phyloP scores from a whole-genome alignment of 257 asterid genomes.

The Anisodus tanguticus region DNA sequence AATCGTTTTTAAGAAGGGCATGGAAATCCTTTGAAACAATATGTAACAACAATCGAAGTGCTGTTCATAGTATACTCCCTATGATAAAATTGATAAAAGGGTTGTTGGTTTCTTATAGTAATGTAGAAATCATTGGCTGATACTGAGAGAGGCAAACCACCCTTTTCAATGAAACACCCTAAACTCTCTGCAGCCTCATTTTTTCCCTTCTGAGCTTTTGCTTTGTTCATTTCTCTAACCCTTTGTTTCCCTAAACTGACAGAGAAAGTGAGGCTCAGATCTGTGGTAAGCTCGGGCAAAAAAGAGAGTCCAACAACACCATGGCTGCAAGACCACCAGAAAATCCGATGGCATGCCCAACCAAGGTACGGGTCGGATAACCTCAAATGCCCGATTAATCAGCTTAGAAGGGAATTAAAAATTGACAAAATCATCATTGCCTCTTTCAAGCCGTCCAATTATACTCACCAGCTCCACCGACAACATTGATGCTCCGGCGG shows the following conservation, averaged over 20 bases:
- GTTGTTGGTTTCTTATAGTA: slow-evolving; percentile 31
- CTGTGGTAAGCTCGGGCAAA: background rate
- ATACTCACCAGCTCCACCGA: background rate
- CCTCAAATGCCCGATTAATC: slow-evolving; percentile 24
- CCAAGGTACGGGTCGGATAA: slow-evolving; percentile 53
- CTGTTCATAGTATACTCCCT: background rate
- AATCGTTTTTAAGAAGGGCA: background rate
- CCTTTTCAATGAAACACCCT: slow-evolving; percentile 41
- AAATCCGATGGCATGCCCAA: slow-evolving; percentile 43
- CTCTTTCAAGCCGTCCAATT: background rate
- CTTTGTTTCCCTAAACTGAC: background rate
- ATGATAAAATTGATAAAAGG: slow-evolving; percentile 20
- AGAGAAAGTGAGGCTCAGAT: background rate
- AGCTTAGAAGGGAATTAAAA: background rate
- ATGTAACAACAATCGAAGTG: background rate
- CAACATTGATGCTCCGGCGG: background rate
- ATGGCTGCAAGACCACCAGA: slow-evolving; percentile 37
- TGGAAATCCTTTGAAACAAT: background rate
- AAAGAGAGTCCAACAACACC: slow-evolving; percentile 23
- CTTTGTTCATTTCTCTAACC: background rate
- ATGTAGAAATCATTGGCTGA: slow-evolving; percentile 36
- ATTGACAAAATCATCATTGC: background rate
- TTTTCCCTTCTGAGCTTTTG: background rate
- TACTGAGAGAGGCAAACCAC: slow-evolving; percentile 61
- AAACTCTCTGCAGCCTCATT: slow-evolving; percentile 26